Conservation (phyloP, 352 stramenopile species). For the Albugo laibachii region DNA sequence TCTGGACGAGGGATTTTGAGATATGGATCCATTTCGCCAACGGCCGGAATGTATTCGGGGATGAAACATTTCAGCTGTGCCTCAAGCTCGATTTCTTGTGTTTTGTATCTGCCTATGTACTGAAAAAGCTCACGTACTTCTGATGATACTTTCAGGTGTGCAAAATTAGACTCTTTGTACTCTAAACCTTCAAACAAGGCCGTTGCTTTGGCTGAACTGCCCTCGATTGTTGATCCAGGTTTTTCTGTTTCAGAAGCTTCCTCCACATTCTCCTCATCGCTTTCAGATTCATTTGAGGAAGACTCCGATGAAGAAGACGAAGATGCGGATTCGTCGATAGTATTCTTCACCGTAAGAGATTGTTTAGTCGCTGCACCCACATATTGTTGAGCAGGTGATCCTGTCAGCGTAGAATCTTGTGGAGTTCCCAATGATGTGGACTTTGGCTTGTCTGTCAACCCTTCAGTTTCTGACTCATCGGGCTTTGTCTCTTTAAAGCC, state of each 20-base stretch:
- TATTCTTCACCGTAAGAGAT: neutral
- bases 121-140: slow-evolving; percentile 86
- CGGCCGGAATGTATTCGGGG: slow-evolving; percentile 89
- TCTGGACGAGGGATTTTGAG: slow-evolving; percentile 91
- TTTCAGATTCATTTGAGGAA: slow-evolving; percentile 38
- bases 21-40: slow-evolving; percentile 93
- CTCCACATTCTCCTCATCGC: slow-evolving; percentile 32
- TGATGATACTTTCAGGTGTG: slow-evolving; percentile 72
- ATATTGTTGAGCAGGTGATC: too few species aligned
- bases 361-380: too few species aligned
- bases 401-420: neutral
- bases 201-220: slow-evolving; percentile 18
- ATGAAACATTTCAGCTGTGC: slow-evolving; percentile 93
- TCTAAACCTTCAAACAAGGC: slow-evolving; percentile 44
- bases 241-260: slow-evolving; percentile 8
- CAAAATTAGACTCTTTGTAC: slow-evolving; percentile 82
- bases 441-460: slow-evolving; percentile 4
- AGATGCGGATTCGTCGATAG: neutral
- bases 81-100: slow-evolving; percentile 89
- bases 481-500: neutral
- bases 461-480: neutral
- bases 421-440: neutral
- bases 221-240: slow-evolving; percentile 5
- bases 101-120: slow-evolving; percentile 89
- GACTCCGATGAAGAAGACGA: slow-evolving; percentile 16